Evolutionary conservation across 306 rosid species (phyloP).

Genomic region (Amphicarpaea edgeworthii): DNA sequence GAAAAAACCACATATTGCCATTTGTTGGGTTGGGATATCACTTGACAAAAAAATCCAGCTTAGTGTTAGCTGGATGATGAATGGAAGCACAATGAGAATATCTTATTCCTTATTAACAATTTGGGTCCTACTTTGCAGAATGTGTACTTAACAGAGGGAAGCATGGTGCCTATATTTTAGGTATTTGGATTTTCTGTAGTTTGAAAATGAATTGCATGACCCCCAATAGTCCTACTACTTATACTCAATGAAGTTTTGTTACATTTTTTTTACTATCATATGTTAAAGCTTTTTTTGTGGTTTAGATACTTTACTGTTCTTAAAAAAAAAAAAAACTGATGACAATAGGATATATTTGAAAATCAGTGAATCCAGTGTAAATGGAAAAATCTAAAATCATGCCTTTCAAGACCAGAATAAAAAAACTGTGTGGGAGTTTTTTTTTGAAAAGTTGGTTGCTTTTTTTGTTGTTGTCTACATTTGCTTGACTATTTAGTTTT

Average conservation of each 20-base stretch:
- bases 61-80: slow-evolving; percentile 22
- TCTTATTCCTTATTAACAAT: background rate
- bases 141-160: background rate
- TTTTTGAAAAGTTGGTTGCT: too few species aligned
- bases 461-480: too few species aligned
- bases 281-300: background rate
- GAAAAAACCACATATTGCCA: slow-evolving; percentile 1
- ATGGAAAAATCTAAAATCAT: too few species aligned
- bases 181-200: background rate
- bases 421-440: too few species aligned
- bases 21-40: background rate
- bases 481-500: too few species aligned
- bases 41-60: slow-evolving; percentile 20
- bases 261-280: background rate
- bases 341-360: too few species aligned
- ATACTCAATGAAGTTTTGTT: too few species aligned
- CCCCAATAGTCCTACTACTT: too few species aligned
- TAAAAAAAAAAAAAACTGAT: background rate
- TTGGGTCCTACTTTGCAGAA: slow-evolving; percentile 36
- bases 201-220: background rate
- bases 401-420: too few species aligned
- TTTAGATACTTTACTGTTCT: background rate
- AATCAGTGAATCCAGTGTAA: too few species aligned
- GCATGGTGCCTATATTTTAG: background rate
- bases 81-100: background rate